phyloP scores from a whole-genome alignment of 2,329 filamentous ascomycete species.

The Macrophomina phaseolina region DNA sequence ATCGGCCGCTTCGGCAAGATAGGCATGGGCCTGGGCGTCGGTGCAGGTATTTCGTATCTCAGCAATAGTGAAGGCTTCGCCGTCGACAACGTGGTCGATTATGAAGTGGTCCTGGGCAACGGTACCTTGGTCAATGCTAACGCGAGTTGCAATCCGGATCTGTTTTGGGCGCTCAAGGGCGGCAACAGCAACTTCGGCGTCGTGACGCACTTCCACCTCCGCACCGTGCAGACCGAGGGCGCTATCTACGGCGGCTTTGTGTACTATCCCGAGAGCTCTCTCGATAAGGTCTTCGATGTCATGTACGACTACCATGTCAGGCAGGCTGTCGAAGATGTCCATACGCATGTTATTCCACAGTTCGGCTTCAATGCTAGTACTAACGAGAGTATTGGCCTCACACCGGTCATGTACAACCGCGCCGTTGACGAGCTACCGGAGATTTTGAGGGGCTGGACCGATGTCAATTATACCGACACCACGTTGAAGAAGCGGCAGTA shows the following conservation, averaged over 20 bases:
- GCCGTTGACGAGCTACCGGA: not conserved
- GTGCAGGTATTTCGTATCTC: conserved; percentile 27
- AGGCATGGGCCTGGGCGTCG: conserved; percentile 25
- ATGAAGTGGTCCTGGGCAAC: conserved; percentile 38
- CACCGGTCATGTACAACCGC: not conserved
- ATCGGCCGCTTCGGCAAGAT: conserved; percentile 34
- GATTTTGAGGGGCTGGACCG: not conserved
- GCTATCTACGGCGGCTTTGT: conserved; percentile 47
- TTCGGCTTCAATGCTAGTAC: not conserved
- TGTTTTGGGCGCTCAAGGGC: conserved; percentile 48
- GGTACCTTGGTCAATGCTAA: conserved; percentile 40
- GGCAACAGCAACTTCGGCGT: conserved; percentile 42
- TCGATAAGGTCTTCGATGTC: not conserved
- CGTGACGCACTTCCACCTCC: conserved; percentile 35
- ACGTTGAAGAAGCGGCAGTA: not conserved
- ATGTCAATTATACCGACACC: not conserved
- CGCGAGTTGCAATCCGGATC: conserved; percentile 31
- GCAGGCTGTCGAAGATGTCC: not conserved
- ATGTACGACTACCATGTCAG: not conserved
- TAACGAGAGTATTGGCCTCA: not conserved
- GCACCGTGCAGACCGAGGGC: conserved; percentile 19
- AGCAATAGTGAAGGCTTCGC: conserved; percentile 34
- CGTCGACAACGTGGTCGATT: conserved; percentile 45
- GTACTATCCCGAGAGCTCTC: conserved; percentile 20
- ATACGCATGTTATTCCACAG: not conserved